A percentile compares a stretch with the other conserved stretches of the same genome.
These are phyloP conservation scores for Apiospora saccharicola DNA, from an alignment of 2,329 filamentous ascomycete genomes.

Conservation along the genomic window DNA sequence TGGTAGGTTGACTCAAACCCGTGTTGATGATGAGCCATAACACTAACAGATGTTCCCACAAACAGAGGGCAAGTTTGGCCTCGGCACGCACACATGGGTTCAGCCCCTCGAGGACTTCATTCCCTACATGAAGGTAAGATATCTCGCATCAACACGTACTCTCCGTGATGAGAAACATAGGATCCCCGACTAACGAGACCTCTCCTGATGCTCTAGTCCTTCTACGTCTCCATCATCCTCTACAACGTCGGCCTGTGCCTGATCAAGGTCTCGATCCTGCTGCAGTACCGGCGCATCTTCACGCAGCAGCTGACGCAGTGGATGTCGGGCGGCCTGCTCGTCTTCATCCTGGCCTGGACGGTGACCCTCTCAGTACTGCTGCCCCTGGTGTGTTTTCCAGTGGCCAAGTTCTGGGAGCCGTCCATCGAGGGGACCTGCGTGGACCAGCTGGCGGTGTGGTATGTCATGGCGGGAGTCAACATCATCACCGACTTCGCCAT, in stretches of 20 bases:
- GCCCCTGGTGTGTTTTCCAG: constrained; percentile 32
- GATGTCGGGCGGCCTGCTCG: constrained; percentile 36
- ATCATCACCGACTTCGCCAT: constrained; percentile 43
- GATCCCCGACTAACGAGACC: not conserved
- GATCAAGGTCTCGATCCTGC: constrained; percentile 47
- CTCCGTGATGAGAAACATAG: not conserved
- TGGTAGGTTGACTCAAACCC: constrained; percentile 29
- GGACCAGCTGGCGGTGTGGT: constrained; percentile 34
- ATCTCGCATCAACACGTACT: not conserved
- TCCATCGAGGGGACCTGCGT: constrained; percentile 35
- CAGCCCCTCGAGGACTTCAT: constrained; percentile 31
- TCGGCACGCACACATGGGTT: constrained; percentile 35
- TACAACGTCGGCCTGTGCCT: constrained; percentile 45
- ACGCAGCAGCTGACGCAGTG: constrained; percentile 35
- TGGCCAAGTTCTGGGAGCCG: constrained; percentile 40
- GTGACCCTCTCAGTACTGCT: constrained; percentile 40
- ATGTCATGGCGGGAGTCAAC: constrained; percentile 42
- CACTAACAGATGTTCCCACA: not conserved
- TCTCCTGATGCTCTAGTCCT: constrained; percentile 31
- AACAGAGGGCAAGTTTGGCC: constrained; percentile 36
- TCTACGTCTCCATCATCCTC: constrained; percentile 43
- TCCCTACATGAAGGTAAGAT: constrained; percentile 35
- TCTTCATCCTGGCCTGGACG: constrained; percentile 41
- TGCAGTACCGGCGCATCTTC: constrained; percentile 51
- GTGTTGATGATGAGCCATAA: not conserved